Base-by-base conservation (phyloP, 352 stramenopile genomes). In the Pythium dissimile region DNA sequence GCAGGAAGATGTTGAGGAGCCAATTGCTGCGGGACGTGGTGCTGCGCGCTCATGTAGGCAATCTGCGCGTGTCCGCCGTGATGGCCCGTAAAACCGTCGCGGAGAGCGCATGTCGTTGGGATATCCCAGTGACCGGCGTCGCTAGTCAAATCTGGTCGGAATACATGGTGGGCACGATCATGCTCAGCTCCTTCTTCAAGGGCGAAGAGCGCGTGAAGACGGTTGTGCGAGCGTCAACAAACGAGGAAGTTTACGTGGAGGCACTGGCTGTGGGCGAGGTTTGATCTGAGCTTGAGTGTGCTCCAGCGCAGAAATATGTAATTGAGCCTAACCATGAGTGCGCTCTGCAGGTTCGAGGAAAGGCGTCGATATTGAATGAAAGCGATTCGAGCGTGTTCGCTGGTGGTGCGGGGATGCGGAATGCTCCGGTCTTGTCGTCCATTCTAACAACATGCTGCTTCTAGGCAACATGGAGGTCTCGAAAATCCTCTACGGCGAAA, bases 181-280 rank as follows among this genome's bases (percentile, higher is more conserved):
- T 95, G 85, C 62, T 93, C n/a, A 88, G 82, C 67, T 84, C 85
- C 5, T 91, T 95, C 62, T 93, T 82, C 62, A 95, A 95, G 58
- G 80, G 81, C 53, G 81, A 95, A 54, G 85, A 95, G 67, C 85
- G 85, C 45, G 69, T 95, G 55, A 90, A 92, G 55, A 59, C 86
- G 70, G 69, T 75, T 46, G 66, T 94, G 34, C 83, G 73, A 24
- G 83, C 79, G 44, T 67, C 72, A 30, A 71, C 88, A 26, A 73
- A 77, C n/a, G 80, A 93, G 56, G 57, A 75, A 24, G 59, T 92
- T 4, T 92, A 91, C 50, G 75, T 86, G 13, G 85, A 95, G 54
- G 66, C 79, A 1, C 80, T 95, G 64, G 80, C 79, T 1, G 79
- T 89, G 32, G 85, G 85, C 46, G 85, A 95, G 73, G 79, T 87